A percentile compares a stretch with the other conserved stretches of the same genome.
Conservation (phyloP, 2,329 filamentous ascomycete genomes). For the Microsporum audouinii region DNA sequence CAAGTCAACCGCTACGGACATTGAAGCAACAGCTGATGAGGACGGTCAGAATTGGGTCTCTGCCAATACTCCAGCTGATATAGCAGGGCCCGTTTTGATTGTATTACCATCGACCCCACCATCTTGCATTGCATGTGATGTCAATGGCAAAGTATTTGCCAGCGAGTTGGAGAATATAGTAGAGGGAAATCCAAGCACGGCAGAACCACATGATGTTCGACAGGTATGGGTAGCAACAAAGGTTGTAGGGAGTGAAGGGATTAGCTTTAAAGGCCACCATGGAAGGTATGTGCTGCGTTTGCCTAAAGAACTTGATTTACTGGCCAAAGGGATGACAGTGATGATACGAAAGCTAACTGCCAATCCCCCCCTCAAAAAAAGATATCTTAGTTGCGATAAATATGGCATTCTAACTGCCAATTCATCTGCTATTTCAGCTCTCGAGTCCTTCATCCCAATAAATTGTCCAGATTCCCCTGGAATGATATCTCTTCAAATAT, state of each 20-base stretch:
- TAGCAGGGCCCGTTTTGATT: slow-evolving; percentile 71
- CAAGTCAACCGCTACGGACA: slow-evolving; percentile 16
- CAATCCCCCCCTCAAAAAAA: slow-evolving; percentile 24
- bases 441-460: slow-evolving; percentile 69
- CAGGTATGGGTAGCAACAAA: slow-evolving; percentile 90
- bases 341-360: neutral
- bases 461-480: slow-evolving; percentile 51
- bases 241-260: slow-evolving; percentile 67
- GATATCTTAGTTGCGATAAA: slow-evolving; percentile 77
- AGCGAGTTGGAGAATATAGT: slow-evolving; percentile 76
- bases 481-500: slow-evolving; percentile 63
- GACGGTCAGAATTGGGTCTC: slow-evolving; percentile 86
- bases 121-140: slow-evolving; percentile 72
- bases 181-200: slow-evolving; percentile 67
- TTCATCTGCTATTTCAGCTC: slow-evolving; percentile 67
- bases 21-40: slow-evolving; percentile 24
- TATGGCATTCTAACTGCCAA: slow-evolving; percentile 66
- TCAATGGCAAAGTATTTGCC: slow-evolving; percentile 74
- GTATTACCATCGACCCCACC: slow-evolving; percentile 65
- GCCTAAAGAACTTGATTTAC: neutral
- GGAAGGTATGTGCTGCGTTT: slow-evolving; percentile 48
- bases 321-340: neutral
- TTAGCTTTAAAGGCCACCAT: slow-evolving; percentile 82
- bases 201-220: slow-evolving; percentile 88
- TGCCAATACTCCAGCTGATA: slow-evolving; percentile 61